Evolutionary conservation across 1,139 yeast genomes (phyloP).

Genomic region (Suhomyces chickasaworum): DNA sequence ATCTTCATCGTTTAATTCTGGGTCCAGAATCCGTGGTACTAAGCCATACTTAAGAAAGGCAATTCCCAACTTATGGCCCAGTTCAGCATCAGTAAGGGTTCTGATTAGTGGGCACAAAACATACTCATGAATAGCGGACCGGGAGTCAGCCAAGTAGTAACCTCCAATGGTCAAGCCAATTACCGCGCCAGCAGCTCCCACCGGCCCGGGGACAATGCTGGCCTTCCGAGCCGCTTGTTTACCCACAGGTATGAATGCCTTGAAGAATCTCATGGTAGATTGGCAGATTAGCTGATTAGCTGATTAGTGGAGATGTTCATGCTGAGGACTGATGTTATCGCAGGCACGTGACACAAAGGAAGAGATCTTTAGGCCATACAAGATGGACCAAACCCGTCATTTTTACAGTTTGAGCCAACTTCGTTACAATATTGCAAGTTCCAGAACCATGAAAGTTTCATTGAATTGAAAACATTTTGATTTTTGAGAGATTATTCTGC

Average conservation of each 20-base stretch:
- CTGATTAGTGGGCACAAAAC: slow-evolving; percentile 76
- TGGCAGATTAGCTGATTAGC: no score
- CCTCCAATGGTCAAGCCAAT: slow-evolving; percentile 33
- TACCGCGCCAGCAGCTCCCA: slow-evolving; percentile 26
- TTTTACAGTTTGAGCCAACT: no score
- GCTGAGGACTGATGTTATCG: neutral
- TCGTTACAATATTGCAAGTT: no score
- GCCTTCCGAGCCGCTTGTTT: slow-evolving; percentile 16
- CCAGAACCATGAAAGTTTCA: no score
- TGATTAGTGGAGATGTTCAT: neutral
- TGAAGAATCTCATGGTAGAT: slow-evolving; percentile 7
- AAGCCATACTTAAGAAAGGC: slow-evolving; percentile 67
- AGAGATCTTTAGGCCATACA: no score
- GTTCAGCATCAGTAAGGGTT: slow-evolving; percentile 74
- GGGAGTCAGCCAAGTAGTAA: slow-evolving; percentile 66
- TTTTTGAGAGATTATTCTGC: no score
- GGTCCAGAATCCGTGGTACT: slow-evolving; percentile 61
- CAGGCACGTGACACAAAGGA: neutral
- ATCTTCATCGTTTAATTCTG: slow-evolving; percentile 39
- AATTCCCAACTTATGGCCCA: slow-evolving; percentile 79
- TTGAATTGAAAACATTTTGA: no score
- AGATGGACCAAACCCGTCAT: no score
- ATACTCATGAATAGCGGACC: slow-evolving; percentile 83
- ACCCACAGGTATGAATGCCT: slow-evolving; percentile 3
- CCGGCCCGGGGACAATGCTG: slow-evolving; percentile 33